Evolutionary conservation across 805 yeast species (phyloP), one percentile per base, ranked within the genome.

Genomic region (Nakazawaea wyomingensis): DNA sequence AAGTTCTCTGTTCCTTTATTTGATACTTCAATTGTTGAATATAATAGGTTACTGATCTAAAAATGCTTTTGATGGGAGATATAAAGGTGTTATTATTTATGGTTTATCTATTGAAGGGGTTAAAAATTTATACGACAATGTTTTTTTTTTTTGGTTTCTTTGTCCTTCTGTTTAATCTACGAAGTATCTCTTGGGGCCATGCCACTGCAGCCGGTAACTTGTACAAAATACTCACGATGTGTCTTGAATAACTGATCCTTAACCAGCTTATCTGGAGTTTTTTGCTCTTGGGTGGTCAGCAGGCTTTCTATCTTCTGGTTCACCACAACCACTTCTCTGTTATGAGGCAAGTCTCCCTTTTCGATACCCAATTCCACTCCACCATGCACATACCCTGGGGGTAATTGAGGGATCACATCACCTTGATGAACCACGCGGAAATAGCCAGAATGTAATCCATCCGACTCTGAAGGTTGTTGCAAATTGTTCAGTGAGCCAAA

Each of bases 341-440:
- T 14, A 22, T 69, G 75, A 1, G 78, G 78, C 3, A 67, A 39
- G 2, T 33, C 14, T 30, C 18, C 59, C 49, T 69, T 68, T 14
- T 57, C 53, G 13, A 78, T 74, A 35, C 58, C 60, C 33, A 78
- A 65, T 48, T 78, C 77, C 35, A 68, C 63, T 1, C 86, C 86
- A 3, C 72, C 68, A 40, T 76, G 80, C 39, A 64, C 49, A 21
- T 63, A 64, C 1, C 69, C 61, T 8, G 83, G 80, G 4, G 89
- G 90, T 20, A 81, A 59, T 45, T 61, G 53, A 0, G 87, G 83
- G 18, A 84, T 78, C 20, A 73, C 53, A 51, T 83, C 90, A 18
- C 66, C 66, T n/a, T 61, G 55, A 52, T 81, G 85, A 8, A 69
- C 69, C 6, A 82, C 76, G 54, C 89, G 66, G 30, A 74, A 66